Conservation (phyloP, 2,329 filamentous ascomycete species). For the Scedosporium aurantiacum region DNA sequence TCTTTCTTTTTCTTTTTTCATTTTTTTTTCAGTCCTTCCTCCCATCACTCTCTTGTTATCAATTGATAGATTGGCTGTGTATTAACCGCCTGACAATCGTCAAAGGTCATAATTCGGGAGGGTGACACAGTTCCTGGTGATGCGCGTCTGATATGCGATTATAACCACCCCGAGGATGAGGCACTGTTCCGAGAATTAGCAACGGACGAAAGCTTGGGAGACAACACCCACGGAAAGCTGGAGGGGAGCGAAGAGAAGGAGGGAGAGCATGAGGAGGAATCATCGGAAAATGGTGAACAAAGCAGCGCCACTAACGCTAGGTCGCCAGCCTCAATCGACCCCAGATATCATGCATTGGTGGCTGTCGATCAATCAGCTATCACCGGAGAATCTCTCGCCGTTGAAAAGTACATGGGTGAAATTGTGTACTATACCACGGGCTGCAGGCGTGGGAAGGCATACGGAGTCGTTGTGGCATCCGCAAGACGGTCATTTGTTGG, state of each 20-base stretch:
- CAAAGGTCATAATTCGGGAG: conserved; percentile 64
- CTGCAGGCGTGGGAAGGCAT: conserved; percentile 71
- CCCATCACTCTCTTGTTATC: too few species aligned
- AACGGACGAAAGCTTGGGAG: conserved; percentile 54
- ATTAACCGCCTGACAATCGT: too few species aligned
- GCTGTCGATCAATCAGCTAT: conserved; percentile 72
- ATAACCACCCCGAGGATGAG: conserved; percentile 49
- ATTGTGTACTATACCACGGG: conserved; percentile 69
- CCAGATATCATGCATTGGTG: conserved; percentile 31
- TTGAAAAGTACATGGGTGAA: conserved; percentile 71
- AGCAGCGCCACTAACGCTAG: too few species aligned
- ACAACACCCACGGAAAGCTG: conserved; percentile 22
- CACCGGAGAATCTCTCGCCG: conserved; percentile 69
- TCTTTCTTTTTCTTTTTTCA: too few species aligned
- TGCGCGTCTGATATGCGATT: conserved; percentile 61
- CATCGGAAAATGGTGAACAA: too few species aligned
- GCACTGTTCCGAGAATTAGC: conserved; percentile 40
- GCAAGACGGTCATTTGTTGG: conserved; percentile 67
- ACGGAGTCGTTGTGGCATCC: conserved; percentile 54
- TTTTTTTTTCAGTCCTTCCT: too few species aligned
- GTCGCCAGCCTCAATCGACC: too few species aligned
- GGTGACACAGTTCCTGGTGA: conserved; percentile 61
- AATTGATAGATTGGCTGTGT: too few species aligned
- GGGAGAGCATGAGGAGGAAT: too few species aligned
- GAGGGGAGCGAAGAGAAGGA: too few species aligned